Evolutionary conservation across 257 asterid genomes (phyloP).

Genomic region (Primulina huaijiensis): DNA sequence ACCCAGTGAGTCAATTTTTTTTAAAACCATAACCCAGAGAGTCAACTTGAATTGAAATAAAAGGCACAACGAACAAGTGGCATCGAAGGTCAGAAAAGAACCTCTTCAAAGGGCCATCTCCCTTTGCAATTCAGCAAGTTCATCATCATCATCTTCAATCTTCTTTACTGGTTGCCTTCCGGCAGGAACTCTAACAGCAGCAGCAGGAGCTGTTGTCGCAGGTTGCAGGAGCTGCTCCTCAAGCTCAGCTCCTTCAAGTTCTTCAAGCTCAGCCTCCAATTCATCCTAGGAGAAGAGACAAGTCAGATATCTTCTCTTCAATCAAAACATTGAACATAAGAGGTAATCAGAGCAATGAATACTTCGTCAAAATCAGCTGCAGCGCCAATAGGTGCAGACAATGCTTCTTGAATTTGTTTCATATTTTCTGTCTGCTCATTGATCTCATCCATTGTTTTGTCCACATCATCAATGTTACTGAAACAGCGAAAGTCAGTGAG

Average conservation of each 20-base stretch:
- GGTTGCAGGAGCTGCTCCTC: constrained; percentile 41
- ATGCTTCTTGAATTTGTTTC: constrained; percentile 37
- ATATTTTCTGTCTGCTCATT: constrained; percentile 38
- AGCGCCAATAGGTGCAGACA: constrained; percentile 36
- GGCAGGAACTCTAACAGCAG: constrained; percentile 28
- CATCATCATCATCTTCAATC: constrained; percentile 34
- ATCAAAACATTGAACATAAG: background rate
- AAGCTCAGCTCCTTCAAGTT: constrained; percentile 34
- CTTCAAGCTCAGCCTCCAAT: constrained; percentile 43
- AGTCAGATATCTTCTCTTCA: background rate
- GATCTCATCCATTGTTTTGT: constrained; percentile 41
- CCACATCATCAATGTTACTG: constrained; percentile 43
- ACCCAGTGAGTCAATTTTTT: too few relatives aligned
- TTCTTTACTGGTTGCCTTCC: constrained; percentile 27
- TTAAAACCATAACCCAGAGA: too few relatives aligned
- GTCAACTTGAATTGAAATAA: background rate
- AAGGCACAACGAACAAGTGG: background rate
- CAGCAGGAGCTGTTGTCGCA: constrained; percentile 35
- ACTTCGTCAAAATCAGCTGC: constrained; percentile 42
- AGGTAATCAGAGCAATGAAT: constrained; percentile 3
- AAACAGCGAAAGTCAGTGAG: background rate
- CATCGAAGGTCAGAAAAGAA: background rate
- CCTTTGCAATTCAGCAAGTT: constrained; percentile 37
- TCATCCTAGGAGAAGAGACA: constrained; percentile 29
- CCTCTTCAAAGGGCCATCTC: constrained; percentile 37